Conservation (phyloP, 2,329 filamentous ascomycete species). For the Ceratocystis huliohia region DNA sequence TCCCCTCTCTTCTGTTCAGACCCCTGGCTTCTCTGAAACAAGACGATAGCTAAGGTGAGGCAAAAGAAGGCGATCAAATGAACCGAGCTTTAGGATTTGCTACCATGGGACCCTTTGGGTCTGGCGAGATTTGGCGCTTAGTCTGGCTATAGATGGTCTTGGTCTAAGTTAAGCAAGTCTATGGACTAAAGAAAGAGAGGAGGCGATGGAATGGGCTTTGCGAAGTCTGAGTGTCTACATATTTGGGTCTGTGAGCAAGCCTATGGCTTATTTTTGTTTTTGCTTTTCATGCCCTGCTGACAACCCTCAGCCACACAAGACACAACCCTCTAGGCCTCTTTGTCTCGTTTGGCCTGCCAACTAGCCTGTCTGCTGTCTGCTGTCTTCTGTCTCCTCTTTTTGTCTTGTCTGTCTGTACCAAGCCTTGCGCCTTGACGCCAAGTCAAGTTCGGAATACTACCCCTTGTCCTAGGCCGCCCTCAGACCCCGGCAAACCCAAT, state of each 20-base stretch:
- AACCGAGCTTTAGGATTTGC: conserved; percentile 5
- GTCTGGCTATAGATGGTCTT: neutral
- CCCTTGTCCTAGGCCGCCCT: neutral
- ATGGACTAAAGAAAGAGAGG: too few relatives aligned
- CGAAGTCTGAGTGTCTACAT: too few relatives aligned
- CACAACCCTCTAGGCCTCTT: neutral
- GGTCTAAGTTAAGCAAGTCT: too few relatives aligned
- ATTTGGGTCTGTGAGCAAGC: too few relatives aligned
- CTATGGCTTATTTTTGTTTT: too few relatives aligned
- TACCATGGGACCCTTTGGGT: neutral
- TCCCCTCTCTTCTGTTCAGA: neutral
- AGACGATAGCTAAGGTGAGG: neutral
- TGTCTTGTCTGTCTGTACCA: too few relatives aligned
- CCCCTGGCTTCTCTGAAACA: neutral
- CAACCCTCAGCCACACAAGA: too few relatives aligned
- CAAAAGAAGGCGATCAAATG: conserved; percentile 3
- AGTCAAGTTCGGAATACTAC: too few relatives aligned
- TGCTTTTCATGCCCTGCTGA: too few relatives aligned
- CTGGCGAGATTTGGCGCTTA: conserved; percentile 1
- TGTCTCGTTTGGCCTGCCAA: neutral
- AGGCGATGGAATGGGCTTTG: too few relatives aligned
- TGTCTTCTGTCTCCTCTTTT: too few relatives aligned
- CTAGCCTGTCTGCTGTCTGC: neutral
- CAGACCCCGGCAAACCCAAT: neutral
- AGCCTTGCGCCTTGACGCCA: too few relatives aligned